Base-by-base conservation (phyloP, 345 rosid genomes). In the Corchorus capsularis region DNA sequence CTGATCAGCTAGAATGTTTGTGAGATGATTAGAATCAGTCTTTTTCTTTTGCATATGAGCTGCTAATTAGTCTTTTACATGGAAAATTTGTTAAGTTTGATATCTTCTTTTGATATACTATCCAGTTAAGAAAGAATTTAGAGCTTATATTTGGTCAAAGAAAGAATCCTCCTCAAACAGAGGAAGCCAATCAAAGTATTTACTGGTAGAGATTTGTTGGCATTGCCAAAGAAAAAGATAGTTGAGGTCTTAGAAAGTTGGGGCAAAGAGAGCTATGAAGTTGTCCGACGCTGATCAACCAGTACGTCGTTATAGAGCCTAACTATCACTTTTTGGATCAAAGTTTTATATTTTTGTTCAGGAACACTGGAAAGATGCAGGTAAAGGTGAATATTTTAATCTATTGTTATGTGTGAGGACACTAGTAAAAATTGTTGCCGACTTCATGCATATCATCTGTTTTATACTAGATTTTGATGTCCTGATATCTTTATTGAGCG, bases 61-160 rank as follows among this genome's bases (percentile, higher is more conserved):
- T 79, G 46, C 54, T 54, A 69, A 80, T 53, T 75, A 50, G 72
- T 68, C 70, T 73, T 53, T 6, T 47, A 6, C 45, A 65, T 71
- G 78, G 82, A 68, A 84, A 74, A 77, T 53, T 53, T 65, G 68
- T 80, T 90, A n/a, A n/a, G n/a, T n/a, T n/a, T 88, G 84, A 81
- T 81, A 74, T 86, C 72, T 84, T 84, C 82, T 90, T 90, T 85
- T 89, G 84, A 76, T 85, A 88, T 90, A 79, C 83, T 61, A 85
- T 89, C 87, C 92, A 90, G 89, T 89, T 81, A 85, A 88, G 82
- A 88, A 87, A 86, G 97, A 88, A 85, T 76, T 74, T 87, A 89
- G 83, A 82, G 90, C 89, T 74, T 86, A 84, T 88, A 85, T 80
- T 84, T 89, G 89, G 90, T 82, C 88, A 87, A 93, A 87, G 91